Evolutionary conservation across 345 rosid genomes (phyloP).

Genomic region (Murraya koenigii): DNA sequence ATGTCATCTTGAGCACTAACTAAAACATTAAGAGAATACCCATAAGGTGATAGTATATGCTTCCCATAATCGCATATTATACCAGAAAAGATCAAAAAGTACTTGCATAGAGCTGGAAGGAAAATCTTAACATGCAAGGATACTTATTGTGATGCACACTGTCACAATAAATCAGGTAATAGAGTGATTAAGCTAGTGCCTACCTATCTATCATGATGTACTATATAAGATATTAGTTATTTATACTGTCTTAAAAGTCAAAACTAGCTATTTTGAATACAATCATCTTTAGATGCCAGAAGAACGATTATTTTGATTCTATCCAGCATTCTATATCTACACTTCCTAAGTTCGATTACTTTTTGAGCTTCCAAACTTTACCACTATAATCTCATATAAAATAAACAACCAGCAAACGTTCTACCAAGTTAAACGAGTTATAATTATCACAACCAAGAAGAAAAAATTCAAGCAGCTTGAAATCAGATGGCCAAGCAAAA

Average conservation of each 20-base stretch:
- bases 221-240: too few relatives aligned
- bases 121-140: not conserved
- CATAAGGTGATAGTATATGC: slow-evolving; percentile 75
- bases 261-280: not conserved
- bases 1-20: not conserved
- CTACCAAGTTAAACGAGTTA: not conserved
- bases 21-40: slow-evolving; percentile 29
- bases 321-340: not conserved
- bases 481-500: not conserved
- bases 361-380: not conserved
- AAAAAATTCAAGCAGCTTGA: not conserved
- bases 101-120: slow-evolving; percentile 42
- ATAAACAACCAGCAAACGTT: not conserved
- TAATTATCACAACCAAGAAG: not conserved
- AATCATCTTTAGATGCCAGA: not conserved
- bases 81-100: slow-evolving; percentile 79
- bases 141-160: not conserved
- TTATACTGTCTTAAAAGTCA: not conserved
- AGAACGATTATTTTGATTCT: not conserved
- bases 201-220: not conserved
- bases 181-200: not conserved
- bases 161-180: not conserved
- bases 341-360: too few relatives aligned
- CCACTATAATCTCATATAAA: not conserved
- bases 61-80: slow-evolving; percentile 71